Evolutionary conservation across 2,329 filamentous ascomycete genomes (phyloP).

Genomic region (Beauveria sp.): DNA sequence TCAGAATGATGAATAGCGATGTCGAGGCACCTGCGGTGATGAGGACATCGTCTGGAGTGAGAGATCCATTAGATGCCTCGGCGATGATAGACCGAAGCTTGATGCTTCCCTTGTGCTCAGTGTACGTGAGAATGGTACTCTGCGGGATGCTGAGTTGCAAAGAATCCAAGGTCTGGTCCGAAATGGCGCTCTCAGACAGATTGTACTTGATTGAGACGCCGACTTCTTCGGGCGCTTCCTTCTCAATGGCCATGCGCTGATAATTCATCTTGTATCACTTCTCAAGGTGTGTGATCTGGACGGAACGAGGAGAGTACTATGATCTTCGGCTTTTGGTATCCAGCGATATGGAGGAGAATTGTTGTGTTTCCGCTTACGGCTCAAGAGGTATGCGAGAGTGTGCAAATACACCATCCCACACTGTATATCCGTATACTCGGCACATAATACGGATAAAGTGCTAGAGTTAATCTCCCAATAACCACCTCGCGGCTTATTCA

Average conservation of each 20-base stretch:
- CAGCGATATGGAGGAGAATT: background rate
- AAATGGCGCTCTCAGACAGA: conserved; percentile 19
- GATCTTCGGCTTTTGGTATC: background rate
- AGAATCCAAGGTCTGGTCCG: conserved; percentile 16
- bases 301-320: background rate
- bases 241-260: conserved; percentile 19
- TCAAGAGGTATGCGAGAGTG: background rate
- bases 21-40: conserved; percentile 18
- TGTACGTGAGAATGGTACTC: background rate
- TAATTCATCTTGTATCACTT: conserved; percentile 16
- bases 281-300: background rate
- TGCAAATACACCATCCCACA: background rate
- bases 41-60: conserved; percentile 16
- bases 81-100: conserved; percentile 15
- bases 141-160: conserved; percentile 9
- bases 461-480: background rate
- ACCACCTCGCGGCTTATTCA: background rate
- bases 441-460: background rate
- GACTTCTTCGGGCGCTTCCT: conserved; percentile 19
- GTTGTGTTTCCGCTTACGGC: background rate
- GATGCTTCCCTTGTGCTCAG: conserved; percentile 10
- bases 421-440: background rate
- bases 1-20: conserved; percentile 17
- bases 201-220: conserved; percentile 18
- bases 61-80: conserved; percentile 4